phyloP scores from a whole-genome alignment of 768 basidiomycete species.

The Tylopilus sp. region DNA sequence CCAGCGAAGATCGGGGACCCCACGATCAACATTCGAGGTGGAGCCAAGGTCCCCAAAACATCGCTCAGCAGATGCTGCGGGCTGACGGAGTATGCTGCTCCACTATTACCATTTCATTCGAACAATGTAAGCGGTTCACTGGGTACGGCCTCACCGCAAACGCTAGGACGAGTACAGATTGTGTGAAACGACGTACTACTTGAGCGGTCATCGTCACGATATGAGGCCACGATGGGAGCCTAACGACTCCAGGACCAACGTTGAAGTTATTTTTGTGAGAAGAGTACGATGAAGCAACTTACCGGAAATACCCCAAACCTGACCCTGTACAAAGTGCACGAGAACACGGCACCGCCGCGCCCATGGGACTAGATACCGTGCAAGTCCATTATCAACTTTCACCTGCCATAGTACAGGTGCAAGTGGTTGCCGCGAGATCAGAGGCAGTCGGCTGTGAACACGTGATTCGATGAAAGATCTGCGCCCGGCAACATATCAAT shows the following conservation, averaged over 20 bases:
- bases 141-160: neutral
- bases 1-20: neutral
- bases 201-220: neutral
- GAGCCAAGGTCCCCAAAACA: neutral
- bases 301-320: too few relatives aligned
- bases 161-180: neutral
- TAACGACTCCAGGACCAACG: neutral
- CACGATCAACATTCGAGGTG: too few relatives aligned
- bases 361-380: neutral
- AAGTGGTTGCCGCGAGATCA: too few relatives aligned
- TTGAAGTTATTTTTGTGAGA: neutral
- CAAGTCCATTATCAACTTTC: too few relatives aligned
- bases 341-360: too few relatives aligned
- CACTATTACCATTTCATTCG: too few relatives aligned
- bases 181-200: too few relatives aligned
- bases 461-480: neutral
- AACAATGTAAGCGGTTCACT: neutral
- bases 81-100: neutral
- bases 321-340: too few relatives aligned
- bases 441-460: too few relatives aligned
- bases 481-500: neutral
- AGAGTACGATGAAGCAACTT: too few relatives aligned
- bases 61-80: neutral
- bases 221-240: neutral
- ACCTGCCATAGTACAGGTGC: too few relatives aligned